phyloP scores from a whole-genome alignment of 345 rosid species.

The Physaria fendleri region DNA sequence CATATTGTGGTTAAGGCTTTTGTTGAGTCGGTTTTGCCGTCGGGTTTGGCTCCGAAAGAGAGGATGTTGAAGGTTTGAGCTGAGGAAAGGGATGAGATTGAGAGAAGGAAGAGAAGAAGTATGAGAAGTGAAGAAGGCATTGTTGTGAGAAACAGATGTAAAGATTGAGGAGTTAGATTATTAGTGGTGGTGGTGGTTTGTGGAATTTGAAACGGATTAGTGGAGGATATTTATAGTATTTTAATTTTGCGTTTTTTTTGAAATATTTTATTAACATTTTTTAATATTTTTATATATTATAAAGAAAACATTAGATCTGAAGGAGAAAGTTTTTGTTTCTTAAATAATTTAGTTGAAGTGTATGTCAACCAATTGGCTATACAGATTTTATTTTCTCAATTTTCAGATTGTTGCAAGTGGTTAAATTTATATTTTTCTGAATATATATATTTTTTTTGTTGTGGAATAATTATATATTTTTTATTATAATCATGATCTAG shows the following conservation, averaged over 20 bases:
- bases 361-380: background rate
- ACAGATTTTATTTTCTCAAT: background rate
- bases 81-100: conserved; percentile 16
- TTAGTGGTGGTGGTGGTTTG: conserved; percentile 5
- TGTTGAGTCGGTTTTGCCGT: conserved; percentile 50
- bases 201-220: conserved; percentile 22
- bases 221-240: conserved; percentile 28
- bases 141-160: background rate
- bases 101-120: background rate
- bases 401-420: background rate
- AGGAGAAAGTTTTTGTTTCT: background rate
- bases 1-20: conserved; percentile 44
- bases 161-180: conserved; percentile 1
- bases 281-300: background rate
- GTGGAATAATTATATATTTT: too few relatives aligned
- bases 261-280: background rate
- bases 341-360: background rate
- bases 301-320: background rate
- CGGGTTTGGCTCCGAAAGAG: conserved; percentile 48
- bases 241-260: background rate
- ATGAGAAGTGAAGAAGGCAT: conserved; percentile 20
- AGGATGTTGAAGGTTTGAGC: conserved; percentile 37
- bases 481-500: too few relatives aligned
- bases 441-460: too few relatives aligned
- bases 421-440: background rate